Evolutionary conservation across 768 basidiomycete species (phyloP).

Genomic region (Tephrocybe sp.): DNA sequence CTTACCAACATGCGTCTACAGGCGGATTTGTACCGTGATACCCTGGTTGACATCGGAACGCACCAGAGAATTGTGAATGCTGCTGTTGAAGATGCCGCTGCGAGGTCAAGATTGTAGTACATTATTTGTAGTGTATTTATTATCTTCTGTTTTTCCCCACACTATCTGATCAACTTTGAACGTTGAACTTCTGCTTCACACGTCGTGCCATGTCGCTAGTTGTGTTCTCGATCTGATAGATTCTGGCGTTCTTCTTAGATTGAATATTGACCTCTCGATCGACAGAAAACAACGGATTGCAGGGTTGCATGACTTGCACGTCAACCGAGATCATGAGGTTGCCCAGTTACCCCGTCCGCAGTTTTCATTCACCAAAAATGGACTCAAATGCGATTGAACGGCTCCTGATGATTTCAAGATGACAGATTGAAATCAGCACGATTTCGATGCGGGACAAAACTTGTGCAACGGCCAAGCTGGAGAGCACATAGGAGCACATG

Average conservation of each 20-base stretch:
- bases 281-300: neutral
- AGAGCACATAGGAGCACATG: too few species aligned
- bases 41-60: conserved; percentile 42
- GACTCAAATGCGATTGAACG: neutral
- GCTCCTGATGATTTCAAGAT: neutral
- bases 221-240: neutral
- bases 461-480: neutral
- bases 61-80: conserved; percentile 36
- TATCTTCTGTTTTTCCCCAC: neutral
- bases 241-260: too few species aligned
- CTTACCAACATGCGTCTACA: conserved; percentile 24
- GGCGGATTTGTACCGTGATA: conserved; percentile 57
- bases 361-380: neutral
- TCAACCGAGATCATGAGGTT: neutral
- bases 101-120: conserved; percentile 43
- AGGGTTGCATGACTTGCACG: neutral
- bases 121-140: neutral
- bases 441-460: neutral
- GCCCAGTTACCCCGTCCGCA: neutral
- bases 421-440: neutral
- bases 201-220: neutral
- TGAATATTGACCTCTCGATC: neutral
- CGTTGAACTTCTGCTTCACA: too few species aligned
- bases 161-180: neutral
- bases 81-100: conserved; percentile 48